Conservation (phyloP, 352 stramenopile species). For the Phytophthora macrochlamydospora region DNA sequence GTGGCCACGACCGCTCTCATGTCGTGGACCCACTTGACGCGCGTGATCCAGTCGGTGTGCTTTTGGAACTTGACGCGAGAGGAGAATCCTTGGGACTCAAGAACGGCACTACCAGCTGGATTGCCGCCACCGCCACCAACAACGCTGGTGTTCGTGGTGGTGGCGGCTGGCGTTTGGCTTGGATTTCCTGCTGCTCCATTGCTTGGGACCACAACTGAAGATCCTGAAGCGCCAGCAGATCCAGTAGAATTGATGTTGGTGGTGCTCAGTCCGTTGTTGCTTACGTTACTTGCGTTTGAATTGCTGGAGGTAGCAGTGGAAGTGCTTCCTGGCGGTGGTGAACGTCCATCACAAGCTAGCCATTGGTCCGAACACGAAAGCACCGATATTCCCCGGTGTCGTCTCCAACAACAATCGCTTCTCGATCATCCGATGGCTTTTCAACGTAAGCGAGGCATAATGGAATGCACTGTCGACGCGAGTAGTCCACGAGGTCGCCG, state of each 20-base stretch:
- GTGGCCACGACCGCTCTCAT: conserved; percentile 82
- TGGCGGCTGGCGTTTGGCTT: conserved; percentile 15
- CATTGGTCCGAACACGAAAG: conserved; percentile 77
- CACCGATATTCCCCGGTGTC: conserved; percentile 78
- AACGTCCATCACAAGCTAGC: conserved; percentile 71
- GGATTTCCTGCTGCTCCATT: conserved; percentile 14
- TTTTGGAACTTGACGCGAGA: conserved; percentile 81
- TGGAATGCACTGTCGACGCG: conserved; percentile 75
- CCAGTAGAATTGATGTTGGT: conserved; percentile 9
- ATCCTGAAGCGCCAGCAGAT: conserved; percentile 5
- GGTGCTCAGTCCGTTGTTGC: conserved; percentile 4
- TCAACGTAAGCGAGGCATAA: conserved; percentile 84
- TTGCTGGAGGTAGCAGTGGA: conserved; percentile 23
- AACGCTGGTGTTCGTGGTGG: conserved; percentile 20
- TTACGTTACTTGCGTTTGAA: conserved; percentile 2
- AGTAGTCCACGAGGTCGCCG: conserved; percentile 80
- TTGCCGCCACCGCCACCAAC: conserved; percentile 32
- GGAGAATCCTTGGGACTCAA: conserved; percentile 69
- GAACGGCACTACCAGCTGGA: conserved; percentile 44
- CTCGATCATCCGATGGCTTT: conserved; percentile 69
- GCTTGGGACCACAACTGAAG: conserved; percentile 5
- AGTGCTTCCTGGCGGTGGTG: conserved; percentile 26
- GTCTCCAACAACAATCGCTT: conserved; percentile 80
- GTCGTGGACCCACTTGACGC: conserved; percentile 84
- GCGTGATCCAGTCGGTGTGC: conserved; percentile 85